Conservation (phyloP, 805 yeast species). For the Zygosaccharomyces lentus region DNA sequence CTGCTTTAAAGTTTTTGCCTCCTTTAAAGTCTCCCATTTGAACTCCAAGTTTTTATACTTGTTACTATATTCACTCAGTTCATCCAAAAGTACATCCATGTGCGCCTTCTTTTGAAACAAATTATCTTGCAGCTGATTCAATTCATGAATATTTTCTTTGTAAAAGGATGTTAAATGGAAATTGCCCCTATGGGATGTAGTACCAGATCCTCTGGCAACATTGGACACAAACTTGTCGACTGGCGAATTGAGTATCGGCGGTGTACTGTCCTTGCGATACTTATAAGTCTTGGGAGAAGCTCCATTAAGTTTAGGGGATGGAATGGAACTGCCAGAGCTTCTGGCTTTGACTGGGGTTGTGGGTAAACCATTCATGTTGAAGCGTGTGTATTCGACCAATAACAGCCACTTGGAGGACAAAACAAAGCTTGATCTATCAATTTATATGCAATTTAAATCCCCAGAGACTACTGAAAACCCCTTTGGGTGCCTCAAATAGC, state of each 20-base stretch:
- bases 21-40: conserved; percentile 28
- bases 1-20: conserved; percentile 24
- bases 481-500: not conserved
- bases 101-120: conserved; percentile 26
- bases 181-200: conserved; percentile 1
- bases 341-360: conserved; percentile 18
- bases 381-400: conserved; percentile 6
- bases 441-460: not conserved
- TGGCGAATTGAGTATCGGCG: conserved; percentile 6
- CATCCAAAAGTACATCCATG: conserved; percentile 26
- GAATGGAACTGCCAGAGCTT: conserved; percentile 16
- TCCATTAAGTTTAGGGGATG: conserved; percentile 19
- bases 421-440: not conserved
- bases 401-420: not conserved
- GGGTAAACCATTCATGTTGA: conserved; percentile 13
- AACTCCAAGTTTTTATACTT: conserved; percentile 23
- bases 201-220: not conserved
- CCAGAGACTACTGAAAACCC: not conserved
- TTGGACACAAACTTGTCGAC: not conserved
- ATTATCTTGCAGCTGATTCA: conserved; percentile 28
- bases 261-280: conserved; percentile 9
- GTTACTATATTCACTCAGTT: conserved; percentile 18
- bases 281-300: conserved; percentile 19
- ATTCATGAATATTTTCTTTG: conserved; percentile 30
- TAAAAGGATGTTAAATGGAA: conserved; percentile 30